Conservation (phyloP, 179 eudicot genomes). For the Pouteria campechiana region DNA sequence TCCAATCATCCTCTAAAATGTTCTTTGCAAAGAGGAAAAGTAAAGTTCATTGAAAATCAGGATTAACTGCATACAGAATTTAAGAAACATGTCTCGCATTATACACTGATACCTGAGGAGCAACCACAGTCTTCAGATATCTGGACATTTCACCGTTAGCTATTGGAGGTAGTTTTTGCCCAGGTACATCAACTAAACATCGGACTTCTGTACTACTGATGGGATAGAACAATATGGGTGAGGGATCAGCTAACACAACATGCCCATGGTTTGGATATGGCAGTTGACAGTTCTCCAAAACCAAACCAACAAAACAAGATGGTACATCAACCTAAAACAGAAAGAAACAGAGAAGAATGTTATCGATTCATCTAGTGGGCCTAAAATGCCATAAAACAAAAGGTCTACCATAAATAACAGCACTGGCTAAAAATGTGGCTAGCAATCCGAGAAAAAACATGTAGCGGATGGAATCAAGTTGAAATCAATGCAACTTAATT, state of each 20-base stretch:
- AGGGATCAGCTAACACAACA: slow-evolving; percentile 58
- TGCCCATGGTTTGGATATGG: slow-evolving; percentile 64
- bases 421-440: background rate
- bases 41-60: too few relatives aligned
- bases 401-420: too few relatives aligned
- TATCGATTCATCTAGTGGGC: background rate
- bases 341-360: background rate
- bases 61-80: too few relatives aligned
- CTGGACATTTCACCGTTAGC: slow-evolving; percentile 60
- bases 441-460: too few relatives aligned
- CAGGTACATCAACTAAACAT: slow-evolving; percentile 79
- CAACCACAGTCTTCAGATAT: slow-evolving; percentile 48
- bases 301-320: slow-evolving; percentile 60
- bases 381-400: too few relatives aligned
- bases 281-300: slow-evolving; percentile 54
- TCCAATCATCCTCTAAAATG: too few relatives aligned
- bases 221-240: slow-evolving; percentile 50
- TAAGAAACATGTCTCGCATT: too few relatives aligned
- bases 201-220: slow-evolving; percentile 70
- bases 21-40: background rate
- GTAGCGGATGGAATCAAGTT: too few relatives aligned
- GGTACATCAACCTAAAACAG: slow-evolving; percentile 60
- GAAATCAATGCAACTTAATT: too few relatives aligned
- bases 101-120: slow-evolving; percentile 55
- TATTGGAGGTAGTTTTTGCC: slow-evolving; percentile 56